Base-by-base conservation (phyloP, 2,329 filamentous ascomycete species). In the Cyphellophora europaea region DNA sequence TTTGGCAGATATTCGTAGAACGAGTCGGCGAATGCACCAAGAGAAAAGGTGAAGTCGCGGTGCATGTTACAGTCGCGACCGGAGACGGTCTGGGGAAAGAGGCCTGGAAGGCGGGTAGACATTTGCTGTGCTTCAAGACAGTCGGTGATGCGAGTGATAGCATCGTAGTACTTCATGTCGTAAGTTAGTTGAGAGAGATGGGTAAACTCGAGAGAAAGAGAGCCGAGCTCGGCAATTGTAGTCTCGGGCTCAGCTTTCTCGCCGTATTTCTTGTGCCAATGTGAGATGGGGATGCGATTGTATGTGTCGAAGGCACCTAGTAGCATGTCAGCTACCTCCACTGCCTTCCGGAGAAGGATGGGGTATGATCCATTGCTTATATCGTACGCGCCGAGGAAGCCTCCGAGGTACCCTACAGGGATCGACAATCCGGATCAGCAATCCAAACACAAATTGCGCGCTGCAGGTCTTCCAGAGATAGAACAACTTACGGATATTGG, bases 381-480 rank as follows among this genome's bases (percentile, higher is more conserved):
- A 41, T 69, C 67, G 47, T 68, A 69, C 3, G 79, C 83, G 2
- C 86, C 82, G 6, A 94, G 53, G 49, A 94, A 67, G 11, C 86
- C 87, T 6, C 75, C 87, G 1, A 94, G 62, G 50, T 93, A 93
- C 21, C 87, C n/a, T n/a, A n/a, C n/a, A n/a, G n/a, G n/a, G n/a
- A n/a, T n/a, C n/a, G n/a, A n/a, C n/a, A n/a, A n/a, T n/a, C n/a
- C n/a, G n/a, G n/a, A n/a, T n/a, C n/a, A n/a, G n/a, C n/a, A n/a
- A n/a, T n/a, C n/a, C n/a, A n/a, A n/a, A n/a, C n/a, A n/a, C n/a
- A n/a, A n/a, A n/a, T n/a, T n/a, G n/a, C n/a, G n/a, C n/a, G n/a
- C n/a, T n/a, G n/a, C n/a, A n/a, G n/a, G n/a, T n/a, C n/a, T n/a
- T n/a, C n/a, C n/a, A n/a, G n/a, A n/a, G n/a, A n/a, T n/a, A n/a